A percentile compares a stretch with the other conserved stretches of the same genome.
phyloP scores from a whole-genome alignment of 345 rosid genomes.

The Sisymbrium irio region DNA sequence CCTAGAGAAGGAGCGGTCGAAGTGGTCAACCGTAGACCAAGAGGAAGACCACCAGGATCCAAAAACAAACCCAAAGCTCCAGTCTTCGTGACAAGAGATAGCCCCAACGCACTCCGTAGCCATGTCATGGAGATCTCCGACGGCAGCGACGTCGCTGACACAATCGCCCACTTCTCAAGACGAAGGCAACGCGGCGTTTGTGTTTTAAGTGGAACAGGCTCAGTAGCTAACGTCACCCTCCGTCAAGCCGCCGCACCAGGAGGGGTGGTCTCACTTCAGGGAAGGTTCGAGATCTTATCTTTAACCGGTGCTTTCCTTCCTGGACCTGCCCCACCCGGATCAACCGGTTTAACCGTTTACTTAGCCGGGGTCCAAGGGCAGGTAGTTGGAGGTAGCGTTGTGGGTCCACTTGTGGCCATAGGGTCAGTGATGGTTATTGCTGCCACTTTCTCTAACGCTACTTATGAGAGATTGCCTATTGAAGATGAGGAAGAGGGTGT shows the following conservation, averaged over 20 bases:
- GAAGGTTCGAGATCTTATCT: slow-evolving; percentile 75
- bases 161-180: slow-evolving; percentile 71
- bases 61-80: slow-evolving; percentile 82
- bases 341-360: slow-evolving; percentile 78
- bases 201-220: slow-evolving; percentile 74
- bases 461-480: slow-evolving; percentile 73
- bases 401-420: slow-evolving; percentile 63
- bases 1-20: slow-evolving; percentile 71
- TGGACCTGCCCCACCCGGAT: slow-evolving; percentile 86
- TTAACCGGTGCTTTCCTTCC: slow-evolving; percentile 79
- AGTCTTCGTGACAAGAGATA: slow-evolving; percentile 71
- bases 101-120: slow-evolving; percentile 85
- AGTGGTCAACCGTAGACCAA: slow-evolving; percentile 59
- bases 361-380: slow-evolving; percentile 78
- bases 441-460: slow-evolving; percentile 81
- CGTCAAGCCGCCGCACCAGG: slow-evolving; percentile 80
- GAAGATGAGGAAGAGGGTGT: slow-evolving; percentile 62
- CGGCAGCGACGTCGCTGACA: slow-evolving; percentile 73
- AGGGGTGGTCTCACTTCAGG: slow-evolving; percentile 67
- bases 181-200: slow-evolving; percentile 79
- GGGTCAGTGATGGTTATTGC: slow-evolving; percentile 86
- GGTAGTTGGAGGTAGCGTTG: slow-evolving; percentile 78
- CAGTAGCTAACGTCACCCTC: slow-evolving; percentile 77
- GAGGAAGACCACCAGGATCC: slow-evolving; percentile 87
- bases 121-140: slow-evolving; percentile 72